Evolutionary conservation across 106 monocot species (phyloP).

Genomic region (Acorus calamus): DNA sequence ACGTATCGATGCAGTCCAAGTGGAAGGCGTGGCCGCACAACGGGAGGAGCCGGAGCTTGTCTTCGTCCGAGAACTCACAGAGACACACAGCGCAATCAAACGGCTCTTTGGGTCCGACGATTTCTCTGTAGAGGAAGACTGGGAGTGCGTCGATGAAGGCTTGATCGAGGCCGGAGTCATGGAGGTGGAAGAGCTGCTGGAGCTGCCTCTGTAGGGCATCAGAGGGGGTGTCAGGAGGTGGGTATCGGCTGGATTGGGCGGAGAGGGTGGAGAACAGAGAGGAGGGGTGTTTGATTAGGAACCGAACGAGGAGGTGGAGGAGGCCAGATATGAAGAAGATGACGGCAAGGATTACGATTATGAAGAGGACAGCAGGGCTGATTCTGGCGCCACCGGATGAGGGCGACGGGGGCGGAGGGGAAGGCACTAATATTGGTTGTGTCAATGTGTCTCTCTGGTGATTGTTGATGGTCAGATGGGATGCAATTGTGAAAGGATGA

Average conservation of each 20-base stretch:
- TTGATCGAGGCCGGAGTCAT: slow-evolving; percentile 90
- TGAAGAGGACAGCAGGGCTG: too few relatives aligned
- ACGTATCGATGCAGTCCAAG: slow-evolving; percentile 80
- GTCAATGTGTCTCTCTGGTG: background rate
- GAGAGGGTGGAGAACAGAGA: slow-evolving; percentile 5
- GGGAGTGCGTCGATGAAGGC: slow-evolving; percentile 88
- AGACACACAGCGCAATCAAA: slow-evolving; percentile 96
- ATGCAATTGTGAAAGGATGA: background rate
- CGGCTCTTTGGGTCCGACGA: slow-evolving; percentile 73
- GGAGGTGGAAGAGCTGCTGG: slow-evolving; percentile 91
- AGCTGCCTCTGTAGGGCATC: slow-evolving; percentile 80
- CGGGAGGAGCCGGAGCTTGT: slow-evolving; percentile 77
- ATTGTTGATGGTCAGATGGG: background rate
- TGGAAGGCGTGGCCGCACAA: slow-evolving; percentile 92
- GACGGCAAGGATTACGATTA: too few relatives aligned
- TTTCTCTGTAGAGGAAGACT: slow-evolving; percentile 76
- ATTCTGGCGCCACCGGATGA: too few relatives aligned
- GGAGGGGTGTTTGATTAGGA: too few relatives aligned
- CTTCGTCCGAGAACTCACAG: slow-evolving; percentile 56
- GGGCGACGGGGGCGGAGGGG: too few relatives aligned
- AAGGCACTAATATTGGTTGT: background rate
- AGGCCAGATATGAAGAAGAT: too few relatives aligned
- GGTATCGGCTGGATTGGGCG: slow-evolving; percentile 3
- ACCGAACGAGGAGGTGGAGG: too few relatives aligned
- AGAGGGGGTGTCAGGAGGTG: slow-evolving; percentile 13